Percentiles rank a stretch among this genome's conserved stretches.
phyloP scores from a whole-genome alignment of 2,329 filamentous ascomycete species.

The Phyllachora maydis region DNA sequence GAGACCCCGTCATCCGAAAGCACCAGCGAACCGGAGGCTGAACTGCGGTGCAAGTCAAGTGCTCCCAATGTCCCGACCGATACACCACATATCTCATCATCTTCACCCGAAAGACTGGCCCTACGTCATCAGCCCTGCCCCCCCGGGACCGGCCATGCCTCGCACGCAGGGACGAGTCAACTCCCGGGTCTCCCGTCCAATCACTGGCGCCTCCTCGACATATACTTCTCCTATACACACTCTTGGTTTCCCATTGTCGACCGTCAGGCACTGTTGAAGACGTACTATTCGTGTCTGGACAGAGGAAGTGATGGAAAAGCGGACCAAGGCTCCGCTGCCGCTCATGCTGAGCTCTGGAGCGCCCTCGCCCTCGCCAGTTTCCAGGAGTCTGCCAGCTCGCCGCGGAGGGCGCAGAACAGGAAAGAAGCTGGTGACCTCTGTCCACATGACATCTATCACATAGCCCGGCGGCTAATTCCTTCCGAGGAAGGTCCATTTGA shows the following conservation, averaged over 20 bases:
- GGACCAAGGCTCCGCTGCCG: slow-evolving; percentile 12
- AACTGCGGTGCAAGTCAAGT: slow-evolving; percentile 5
- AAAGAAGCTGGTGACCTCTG: slow-evolving; percentile 7
- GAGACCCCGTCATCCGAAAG: slow-evolving; percentile 11
- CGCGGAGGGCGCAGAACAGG: slow-evolving; percentile 2
- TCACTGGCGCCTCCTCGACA: slow-evolving; percentile 42
- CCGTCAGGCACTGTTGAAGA: slow-evolving; percentile 36
- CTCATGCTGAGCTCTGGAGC: slow-evolving; percentile 38
- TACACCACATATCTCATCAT: too few relatives aligned
- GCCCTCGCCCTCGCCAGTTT: slow-evolving; percentile 34
- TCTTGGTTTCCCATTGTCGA: slow-evolving; percentile 59
- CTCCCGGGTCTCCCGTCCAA: slow-evolving; percentile 32
- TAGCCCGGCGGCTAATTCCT: slow-evolving; percentile 26
- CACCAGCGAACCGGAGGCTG: slow-evolving; percentile 9
- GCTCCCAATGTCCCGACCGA: not conserved
- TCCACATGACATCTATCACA: slow-evolving; percentile 22
- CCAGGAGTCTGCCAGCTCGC: slow-evolving; percentile 19
- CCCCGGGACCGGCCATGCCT: slow-evolving; percentile 1
- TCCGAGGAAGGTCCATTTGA: slow-evolving; percentile 24
- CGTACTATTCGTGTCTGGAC: slow-evolving; percentile 16
- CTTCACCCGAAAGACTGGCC: too few relatives aligned
- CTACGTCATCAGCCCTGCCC: not conserved
- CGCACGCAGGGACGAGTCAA: too few relatives aligned
- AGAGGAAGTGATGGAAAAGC: slow-evolving; percentile 5
- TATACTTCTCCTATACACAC: slow-evolving; percentile 58